Base-by-base conservation (phyloP, 129 eudicot species). In the sunflower (Helianthus annuus) region DNA sequence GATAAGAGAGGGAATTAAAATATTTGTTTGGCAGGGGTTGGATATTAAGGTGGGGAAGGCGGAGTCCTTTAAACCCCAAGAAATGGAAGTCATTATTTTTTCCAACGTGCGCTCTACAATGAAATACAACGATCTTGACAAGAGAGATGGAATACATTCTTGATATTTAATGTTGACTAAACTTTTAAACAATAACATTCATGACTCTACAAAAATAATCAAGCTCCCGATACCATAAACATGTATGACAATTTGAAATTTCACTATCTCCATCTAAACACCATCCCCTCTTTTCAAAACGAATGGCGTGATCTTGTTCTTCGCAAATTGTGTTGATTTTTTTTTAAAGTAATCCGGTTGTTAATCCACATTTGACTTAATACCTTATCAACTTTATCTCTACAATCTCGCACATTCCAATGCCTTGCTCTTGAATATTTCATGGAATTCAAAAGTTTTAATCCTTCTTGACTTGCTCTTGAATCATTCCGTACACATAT, bases 221-320 rank as follows among this genome's bases (percentile, higher is more conserved):
- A 64, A 74, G 71, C 22, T 74, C 71, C 1, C 70, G 65, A 64
- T 74, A 52, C 78, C 78, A 74, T n/a, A 74, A 49, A 39, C 78
- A 63, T 5, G 63, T 63, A 12, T 64, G 51, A 24, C 78, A 73
- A 62, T 53, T 51, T 13, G 62, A 64, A 49, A 63, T 13, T 19
- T 6, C 29, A 12, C 4, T 9, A 13, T 40, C 66, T 2, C 39
- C 40, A 9, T 52, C 73, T 2, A 72, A 48, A 49, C 48, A 48
- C 71, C 71, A 51, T 17, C 24, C 24, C 10, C 40, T 55, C 42
- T n/a, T 42, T 1, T 6, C 13, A 40, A 56, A 70, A 11, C 24
- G 65, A 19, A 40, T 8, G 5, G 4, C n/a, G 22, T 73, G 70
- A 36, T 48, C 48, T 46, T 3, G 17, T 15, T 19, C 22, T 19